Conservation (phyloP, 768 basidiomycete genomes). For the Macrolepiota fuliginosa region DNA sequence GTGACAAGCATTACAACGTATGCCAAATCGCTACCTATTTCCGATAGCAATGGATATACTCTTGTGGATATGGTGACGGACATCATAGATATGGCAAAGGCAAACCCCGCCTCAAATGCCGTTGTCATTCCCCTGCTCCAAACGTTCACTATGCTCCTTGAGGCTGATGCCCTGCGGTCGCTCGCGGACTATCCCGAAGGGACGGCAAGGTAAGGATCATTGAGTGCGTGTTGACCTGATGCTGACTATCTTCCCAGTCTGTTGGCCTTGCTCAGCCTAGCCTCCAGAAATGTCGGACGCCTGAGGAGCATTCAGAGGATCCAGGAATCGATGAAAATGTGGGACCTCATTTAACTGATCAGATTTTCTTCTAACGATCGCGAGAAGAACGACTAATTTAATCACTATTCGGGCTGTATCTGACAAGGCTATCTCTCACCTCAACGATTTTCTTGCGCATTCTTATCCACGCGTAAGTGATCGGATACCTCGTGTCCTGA, state of each 20-base stretch:
- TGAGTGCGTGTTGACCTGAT: slow-evolving; percentile 45
- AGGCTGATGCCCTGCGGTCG: slow-evolving; percentile 56
- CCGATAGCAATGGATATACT: slow-evolving; percentile 36
- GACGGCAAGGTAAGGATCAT: slow-evolving; percentile 44
- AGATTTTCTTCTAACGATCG: slow-evolving; percentile 7
- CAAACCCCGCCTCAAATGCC: slow-evolving; percentile 59
- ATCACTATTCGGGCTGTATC: slow-evolving; percentile 50
- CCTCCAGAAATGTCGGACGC: slow-evolving; percentile 58
- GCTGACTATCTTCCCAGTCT: slow-evolving; percentile 41
- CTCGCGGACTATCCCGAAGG: slow-evolving; percentile 48
- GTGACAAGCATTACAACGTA: slow-evolving; percentile 60
- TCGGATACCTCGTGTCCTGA: slow-evolving; percentile 15
- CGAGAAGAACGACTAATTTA: slow-evolving; percentile 61
- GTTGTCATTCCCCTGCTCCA: slow-evolving; percentile 83
- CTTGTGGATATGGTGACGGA: slow-evolving; percentile 54
- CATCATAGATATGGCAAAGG: slow-evolving; percentile 51
- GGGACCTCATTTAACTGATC: slow-evolving; percentile 22
- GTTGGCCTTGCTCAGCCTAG: slow-evolving; percentile 49
- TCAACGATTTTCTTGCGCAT: slow-evolving; percentile 71
- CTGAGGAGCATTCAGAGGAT: slow-evolving; percentile 86
- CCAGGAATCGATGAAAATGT: slow-evolving; percentile 84
- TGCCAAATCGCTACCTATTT: slow-evolving; percentile 48
- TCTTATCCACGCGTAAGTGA: slow-evolving; percentile 71
- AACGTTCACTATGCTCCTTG: slow-evolving; percentile 70
- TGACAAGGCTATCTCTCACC: slow-evolving; percentile 36